These are phyloP conservation scores for Artemisia tridentata DNA, from an alignment of 129 eudicot genomes.

Conservation along the genomic window DNA sequence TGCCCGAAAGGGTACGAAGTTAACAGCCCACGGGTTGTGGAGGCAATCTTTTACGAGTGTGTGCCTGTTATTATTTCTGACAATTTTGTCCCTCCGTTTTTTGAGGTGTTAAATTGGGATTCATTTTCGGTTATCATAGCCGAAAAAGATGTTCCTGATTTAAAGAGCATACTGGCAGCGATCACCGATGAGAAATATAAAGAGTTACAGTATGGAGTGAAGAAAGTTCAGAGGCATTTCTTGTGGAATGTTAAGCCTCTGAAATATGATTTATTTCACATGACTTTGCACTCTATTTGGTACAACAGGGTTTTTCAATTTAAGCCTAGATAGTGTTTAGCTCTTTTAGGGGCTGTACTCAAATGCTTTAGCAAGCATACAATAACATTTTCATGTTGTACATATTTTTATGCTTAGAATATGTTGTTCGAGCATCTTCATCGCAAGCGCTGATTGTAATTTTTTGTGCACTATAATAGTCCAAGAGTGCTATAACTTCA, in stretches of 20 bases:
- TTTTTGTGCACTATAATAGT: too few relatives aligned
- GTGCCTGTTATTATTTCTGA: slow-evolving; percentile 93
- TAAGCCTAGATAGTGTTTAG: slow-evolving; percentile 40
- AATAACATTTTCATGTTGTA: slow-evolving; percentile 1
- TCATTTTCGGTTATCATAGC: slow-evolving; percentile 64
- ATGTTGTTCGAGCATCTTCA: too few relatives aligned
- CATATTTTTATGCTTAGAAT: neutral
- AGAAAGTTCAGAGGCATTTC: slow-evolving; percentile 71
- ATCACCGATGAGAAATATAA: slow-evolving; percentile 60
- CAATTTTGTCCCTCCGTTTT: slow-evolving; percentile 92
- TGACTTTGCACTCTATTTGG: slow-evolving; percentile 95
- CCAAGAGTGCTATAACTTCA: too few relatives aligned
- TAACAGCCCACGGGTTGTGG: slow-evolving; percentile 87
- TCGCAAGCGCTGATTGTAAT: too few relatives aligned
- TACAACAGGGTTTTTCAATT: slow-evolving; percentile 81
- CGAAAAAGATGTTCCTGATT: slow-evolving; percentile 71
- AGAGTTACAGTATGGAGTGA: slow-evolving; percentile 60
- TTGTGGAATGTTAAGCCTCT: slow-evolving; percentile 75
- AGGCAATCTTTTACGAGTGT: slow-evolving; percentile 85
- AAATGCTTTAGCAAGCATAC: slow-evolving; percentile 1
- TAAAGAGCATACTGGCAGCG: slow-evolving; percentile 52
- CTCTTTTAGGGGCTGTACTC: neutral
- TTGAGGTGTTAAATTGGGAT: slow-evolving; percentile 87
- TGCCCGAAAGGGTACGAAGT: slow-evolving; percentile 96
- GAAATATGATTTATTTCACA: slow-evolving; percentile 87